Evolutionary conservation across 2,329 filamentous ascomycete genomes (phyloP).

Genomic region (Diaporthe ilicicola): DNA sequence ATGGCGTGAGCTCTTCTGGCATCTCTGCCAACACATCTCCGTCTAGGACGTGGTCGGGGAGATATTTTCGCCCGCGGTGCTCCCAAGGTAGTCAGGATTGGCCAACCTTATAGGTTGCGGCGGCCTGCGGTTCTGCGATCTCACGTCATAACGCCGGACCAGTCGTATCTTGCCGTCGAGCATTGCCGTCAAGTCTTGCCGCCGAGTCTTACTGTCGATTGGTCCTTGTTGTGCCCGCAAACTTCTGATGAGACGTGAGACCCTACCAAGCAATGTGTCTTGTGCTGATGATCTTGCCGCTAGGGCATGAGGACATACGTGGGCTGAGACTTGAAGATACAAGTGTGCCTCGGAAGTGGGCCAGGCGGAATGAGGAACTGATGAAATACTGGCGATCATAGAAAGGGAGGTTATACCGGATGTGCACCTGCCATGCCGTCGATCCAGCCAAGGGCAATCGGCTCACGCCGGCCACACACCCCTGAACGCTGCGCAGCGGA

Average conservation of each 20-base stretch:
- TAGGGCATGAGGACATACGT: not conserved
- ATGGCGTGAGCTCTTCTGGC: not conserved
- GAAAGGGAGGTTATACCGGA: not conserved
- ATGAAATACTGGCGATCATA: not conserved
- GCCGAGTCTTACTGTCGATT: not conserved
- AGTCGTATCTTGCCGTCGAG: too few relatives aligned
- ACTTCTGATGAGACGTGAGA: not conserved
- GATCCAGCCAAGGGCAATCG: conserved; percentile 11
- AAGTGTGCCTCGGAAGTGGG: not conserved
- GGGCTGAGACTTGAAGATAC: not conserved
- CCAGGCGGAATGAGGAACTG: not conserved
- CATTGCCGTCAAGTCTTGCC: not conserved
- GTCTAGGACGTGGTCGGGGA: not conserved
- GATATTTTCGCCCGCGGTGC: not conserved
- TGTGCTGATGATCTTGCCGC: not conserved
- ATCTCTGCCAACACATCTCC: not conserved
- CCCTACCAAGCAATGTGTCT: not conserved
- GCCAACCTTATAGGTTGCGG: not conserved
- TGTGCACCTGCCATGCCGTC: not conserved
- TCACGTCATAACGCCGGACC: not conserved
- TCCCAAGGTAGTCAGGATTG: not conserved
- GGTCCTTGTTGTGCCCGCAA: not conserved
- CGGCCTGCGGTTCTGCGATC: not conserved
- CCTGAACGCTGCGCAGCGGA: not conserved
- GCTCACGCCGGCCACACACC: conserved; percentile 1